Conservation (phyloP, 306 rosid species). For the Quercus dentata region DNA sequence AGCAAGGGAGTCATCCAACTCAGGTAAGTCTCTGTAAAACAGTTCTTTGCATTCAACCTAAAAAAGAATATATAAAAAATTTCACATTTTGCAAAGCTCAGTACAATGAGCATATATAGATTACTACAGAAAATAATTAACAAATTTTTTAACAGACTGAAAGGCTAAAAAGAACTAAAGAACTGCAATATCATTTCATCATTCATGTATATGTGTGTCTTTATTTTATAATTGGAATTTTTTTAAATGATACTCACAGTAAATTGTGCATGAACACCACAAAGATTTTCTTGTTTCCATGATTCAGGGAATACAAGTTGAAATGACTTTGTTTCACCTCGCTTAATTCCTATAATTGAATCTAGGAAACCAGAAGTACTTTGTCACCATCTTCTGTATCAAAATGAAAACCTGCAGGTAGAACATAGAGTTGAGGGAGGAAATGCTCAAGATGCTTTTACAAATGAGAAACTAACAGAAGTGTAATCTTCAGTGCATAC, state of each 20-base stretch:
- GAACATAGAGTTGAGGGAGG: constrained; percentile 25
- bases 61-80: constrained; percentile 21
- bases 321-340: constrained; percentile 80
- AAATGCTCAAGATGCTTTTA: constrained; percentile 14
- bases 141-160: neutral
- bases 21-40: constrained; percentile 86
- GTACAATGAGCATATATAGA: neutral
- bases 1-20: constrained; percentile 81
- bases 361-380: constrained; percentile 78
- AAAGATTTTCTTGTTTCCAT: constrained; percentile 83
- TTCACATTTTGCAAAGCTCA: neutral
- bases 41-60: constrained; percentile 96
- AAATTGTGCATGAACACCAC: constrained; percentile 84
- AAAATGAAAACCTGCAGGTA: constrained; percentile 65
- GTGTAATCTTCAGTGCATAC: constrained; percentile 22
- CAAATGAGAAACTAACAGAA: neutral
- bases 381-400: constrained; percentile 83
- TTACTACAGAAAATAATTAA: neutral
- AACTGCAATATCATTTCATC: neutral
- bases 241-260: constrained; percentile 52
- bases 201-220: neutral
- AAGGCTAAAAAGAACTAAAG: neutral
- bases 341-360: constrained; percentile 61
- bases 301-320: constrained; percentile 87
- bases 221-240: neutral